Evolutionary conservation across 441 rosid species (phyloP).

Genomic region (Erodium chrysanthum): DNA sequence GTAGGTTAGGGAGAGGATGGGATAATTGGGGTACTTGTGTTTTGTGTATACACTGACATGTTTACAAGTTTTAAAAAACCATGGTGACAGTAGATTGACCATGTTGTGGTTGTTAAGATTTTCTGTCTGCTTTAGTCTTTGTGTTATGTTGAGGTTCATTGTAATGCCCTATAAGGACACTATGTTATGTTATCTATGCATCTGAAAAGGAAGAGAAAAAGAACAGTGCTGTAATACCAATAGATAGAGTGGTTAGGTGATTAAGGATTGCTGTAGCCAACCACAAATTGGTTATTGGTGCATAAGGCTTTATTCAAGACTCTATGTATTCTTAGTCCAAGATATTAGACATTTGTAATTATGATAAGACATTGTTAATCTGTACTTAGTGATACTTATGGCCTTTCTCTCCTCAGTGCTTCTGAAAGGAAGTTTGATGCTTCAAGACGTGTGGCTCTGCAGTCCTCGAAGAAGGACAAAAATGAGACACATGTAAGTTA

Average conservation of each 20-base stretch:
- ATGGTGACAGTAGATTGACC: not conserved
- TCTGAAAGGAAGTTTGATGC: constrained; percentile 33
- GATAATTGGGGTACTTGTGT: too few relatives aligned
- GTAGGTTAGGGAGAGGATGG: not conserved
- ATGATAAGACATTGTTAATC: not conserved
- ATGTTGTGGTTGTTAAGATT: not conserved
- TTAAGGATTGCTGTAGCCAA: not conserved
- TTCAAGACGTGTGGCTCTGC: constrained; percentile 24
- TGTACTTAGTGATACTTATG: not conserved
- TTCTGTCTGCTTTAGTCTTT: not conserved
- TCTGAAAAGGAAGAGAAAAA: not conserved
- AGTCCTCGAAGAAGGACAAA: constrained; percentile 23
- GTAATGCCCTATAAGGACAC: too few relatives aligned
- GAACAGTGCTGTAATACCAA: not conserved
- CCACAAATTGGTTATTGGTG: not conserved
- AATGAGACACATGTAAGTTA: constrained; percentile 27
- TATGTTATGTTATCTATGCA: not conserved
- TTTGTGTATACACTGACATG: too few relatives aligned
- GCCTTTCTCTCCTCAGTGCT: constrained; percentile 30
- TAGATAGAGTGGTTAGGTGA: not conserved
- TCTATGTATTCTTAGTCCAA: not conserved
- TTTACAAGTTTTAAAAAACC: too few relatives aligned
- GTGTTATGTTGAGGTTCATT: not conserved
- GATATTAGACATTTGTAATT: not conserved
- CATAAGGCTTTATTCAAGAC: not conserved